Conservation (phyloP, 805 yeast genomes). For the Diddensiella caesifluorescens region DNA sequence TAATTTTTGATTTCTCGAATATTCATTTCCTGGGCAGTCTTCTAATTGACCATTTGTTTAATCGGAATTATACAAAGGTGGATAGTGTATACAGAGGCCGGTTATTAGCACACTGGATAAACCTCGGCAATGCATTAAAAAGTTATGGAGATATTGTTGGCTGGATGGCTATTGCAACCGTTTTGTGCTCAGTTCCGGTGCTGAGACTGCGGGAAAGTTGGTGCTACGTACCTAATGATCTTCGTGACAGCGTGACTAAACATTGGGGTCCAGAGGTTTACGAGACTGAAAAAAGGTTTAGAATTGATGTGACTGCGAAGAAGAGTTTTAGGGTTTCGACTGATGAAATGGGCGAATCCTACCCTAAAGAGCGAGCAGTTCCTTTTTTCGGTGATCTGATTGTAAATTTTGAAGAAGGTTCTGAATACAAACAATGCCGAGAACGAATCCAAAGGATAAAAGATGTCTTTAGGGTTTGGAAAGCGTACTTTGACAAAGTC, state of each 20-base stretch:
- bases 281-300: constrained; percentile 74
- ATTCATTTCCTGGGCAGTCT: constrained; percentile 76
- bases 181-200: constrained; percentile 76
- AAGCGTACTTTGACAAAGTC: constrained; percentile 53
- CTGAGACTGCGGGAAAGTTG: constrained; percentile 70
- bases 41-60: constrained; percentile 62
- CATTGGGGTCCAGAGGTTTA: constrained; percentile 94
- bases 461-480: constrained; percentile 79
- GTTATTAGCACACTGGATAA: constrained; percentile 75
- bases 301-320: constrained; percentile 51
- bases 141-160: constrained; percentile 86
- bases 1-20: constrained; percentile 65
- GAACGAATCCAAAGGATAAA: constrained; percentile 61
- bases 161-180: constrained; percentile 86
- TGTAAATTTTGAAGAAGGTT: constrained; percentile 39
- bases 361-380: constrained; percentile 70
- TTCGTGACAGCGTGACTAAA: constrained; percentile 55
- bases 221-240: constrained; percentile 59
- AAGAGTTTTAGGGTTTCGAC: constrained; percentile 40
- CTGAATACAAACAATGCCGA: constrained; percentile 52
- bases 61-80: constrained; percentile 24
- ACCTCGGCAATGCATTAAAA: constrained; percentile 71
- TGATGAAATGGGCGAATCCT: constrained; percentile 74
- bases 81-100: constrained; percentile 44
- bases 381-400: constrained; percentile 88